Conservation (phyloP, 2,329 filamentous ascomycete genomes). For the Bipolaris gigantea region DNA sequence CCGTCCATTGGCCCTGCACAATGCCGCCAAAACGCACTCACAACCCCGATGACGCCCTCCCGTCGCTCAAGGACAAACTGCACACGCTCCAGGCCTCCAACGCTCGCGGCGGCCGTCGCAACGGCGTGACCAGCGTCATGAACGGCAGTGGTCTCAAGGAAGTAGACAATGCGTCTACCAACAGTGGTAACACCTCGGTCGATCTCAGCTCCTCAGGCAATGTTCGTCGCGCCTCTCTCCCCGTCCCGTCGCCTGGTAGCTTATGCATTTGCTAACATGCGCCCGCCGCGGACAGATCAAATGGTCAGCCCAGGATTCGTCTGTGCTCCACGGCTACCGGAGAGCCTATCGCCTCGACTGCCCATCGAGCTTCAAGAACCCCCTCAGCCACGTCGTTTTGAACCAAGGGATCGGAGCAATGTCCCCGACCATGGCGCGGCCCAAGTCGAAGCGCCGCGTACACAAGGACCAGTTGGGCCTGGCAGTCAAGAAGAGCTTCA, state of each 20-base stretch:
- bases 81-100: conserved; percentile 44
- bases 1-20: conserved; percentile 4
- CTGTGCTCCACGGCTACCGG: conserved; percentile 73
- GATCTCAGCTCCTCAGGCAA: conserved; percentile 36
- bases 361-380: conserved; percentile 66
- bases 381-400: conserved; percentile 55
- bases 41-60: conserved; percentile 44
- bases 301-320: conserved; percentile 69
- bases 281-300: conserved; percentile 49
- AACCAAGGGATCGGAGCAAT: conserved; percentile 65
- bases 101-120: conserved; percentile 44
- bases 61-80: conserved; percentile 48
- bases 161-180: conserved; percentile 43
- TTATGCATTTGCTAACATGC: conserved; percentile 16
- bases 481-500: conserved; percentile 80
- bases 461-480: conserved; percentile 72
- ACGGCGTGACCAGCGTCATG: conserved; percentile 26
- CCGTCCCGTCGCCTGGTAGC: conserved; percentile 4
- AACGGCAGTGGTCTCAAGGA: conserved; percentile 45
- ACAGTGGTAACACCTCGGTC: conserved; percentile 39
- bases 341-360: conserved; percentile 71
- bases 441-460: conserved; percentile 65
- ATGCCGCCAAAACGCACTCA: conserved; percentile 45
- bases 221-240: conserved; percentile 30
- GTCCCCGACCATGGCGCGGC: conserved; percentile 75